These are phyloP conservation scores for Xylona heveae DNA, from an alignment of 495 filamentous ascomycete genomes.

Conservation along the genomic window DNA sequence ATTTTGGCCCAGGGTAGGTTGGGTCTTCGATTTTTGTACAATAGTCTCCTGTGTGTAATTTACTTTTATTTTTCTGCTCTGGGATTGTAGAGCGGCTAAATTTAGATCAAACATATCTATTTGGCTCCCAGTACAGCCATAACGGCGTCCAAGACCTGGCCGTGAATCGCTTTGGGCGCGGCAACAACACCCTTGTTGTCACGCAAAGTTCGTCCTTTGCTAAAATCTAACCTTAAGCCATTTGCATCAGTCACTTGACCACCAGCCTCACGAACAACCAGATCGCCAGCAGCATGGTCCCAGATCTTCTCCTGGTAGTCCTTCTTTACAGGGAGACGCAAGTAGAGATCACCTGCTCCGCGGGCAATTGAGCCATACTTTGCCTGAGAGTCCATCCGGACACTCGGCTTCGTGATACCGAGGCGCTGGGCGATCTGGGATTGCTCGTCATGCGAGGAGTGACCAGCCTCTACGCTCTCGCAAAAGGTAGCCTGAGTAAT, in stretches of 20 bases:
- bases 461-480: conserved; percentile 80
- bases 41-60: conserved; percentile 9
- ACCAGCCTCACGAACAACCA: conserved; percentile 87
- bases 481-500: conserved; percentile 73
- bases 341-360: conserved; percentile 84
- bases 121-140: conserved; percentile 49
- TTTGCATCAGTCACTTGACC: conserved; percentile 74
- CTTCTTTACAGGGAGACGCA: conserved; percentile 62
- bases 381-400: conserved; percentile 91
- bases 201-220: conserved; percentile 62
- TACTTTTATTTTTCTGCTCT: not conserved
- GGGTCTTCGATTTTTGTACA: conserved; percentile 3
- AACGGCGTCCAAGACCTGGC: conserved; percentile 58
- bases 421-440: conserved; percentile 64
- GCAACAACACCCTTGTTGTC: conserved; percentile 88
- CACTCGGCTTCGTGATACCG: conserved; percentile 65
- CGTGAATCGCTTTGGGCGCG: conserved; percentile 53
- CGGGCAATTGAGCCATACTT: conserved; percentile 95
- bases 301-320: conserved; percentile 98
- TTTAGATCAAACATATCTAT: too few species aligned
- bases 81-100: too few species aligned
- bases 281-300: conserved; percentile 94
- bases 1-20: conserved; percentile 2
- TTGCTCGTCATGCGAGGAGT: conserved; percentile 75
- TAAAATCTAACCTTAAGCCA: conserved; percentile 66